phyloP scores from a whole-genome alignment of 2,329 filamentous ascomycete species.

The Diaporthe caulivora region DNA sequence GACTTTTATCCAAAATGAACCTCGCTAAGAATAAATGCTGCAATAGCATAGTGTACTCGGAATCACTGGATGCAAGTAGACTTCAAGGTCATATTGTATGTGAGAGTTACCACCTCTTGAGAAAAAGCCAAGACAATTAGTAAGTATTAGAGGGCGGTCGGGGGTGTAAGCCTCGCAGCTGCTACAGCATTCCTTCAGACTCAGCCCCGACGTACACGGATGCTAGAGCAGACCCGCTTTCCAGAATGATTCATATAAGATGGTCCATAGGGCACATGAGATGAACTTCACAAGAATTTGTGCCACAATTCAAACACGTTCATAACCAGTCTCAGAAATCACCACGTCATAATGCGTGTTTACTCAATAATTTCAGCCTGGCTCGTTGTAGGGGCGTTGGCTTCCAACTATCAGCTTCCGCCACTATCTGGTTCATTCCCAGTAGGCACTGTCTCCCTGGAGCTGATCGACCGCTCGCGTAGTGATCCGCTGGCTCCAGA shows the following conservation, averaged over 20 bases:
- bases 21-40: background rate
- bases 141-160: background rate
- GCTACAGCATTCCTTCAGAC: background rate
- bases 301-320: background rate
- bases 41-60: background rate
- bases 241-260: background rate
- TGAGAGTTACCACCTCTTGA: no score
- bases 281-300: background rate
- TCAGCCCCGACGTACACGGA: background rate
- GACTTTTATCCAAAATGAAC: background rate
- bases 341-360: background rate
- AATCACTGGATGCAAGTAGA: background rate
- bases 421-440: background rate
- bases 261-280: background rate
- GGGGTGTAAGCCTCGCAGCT: background rate
- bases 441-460: constrained; percentile 3
- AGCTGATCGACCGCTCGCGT: constrained; percentile 4
- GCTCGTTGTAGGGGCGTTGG: constrained; percentile 1
- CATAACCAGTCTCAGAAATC: background rate
- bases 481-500: constrained; percentile 2
- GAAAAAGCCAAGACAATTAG: background rate
- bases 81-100: background rate
- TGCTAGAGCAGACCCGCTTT: background rate
- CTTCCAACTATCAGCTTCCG: background rate
- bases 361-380: background rate